A percentile compares a stretch with the other conserved stretches of the same genome.
Evolutionary conservation across 1,139 yeast genomes (phyloP).

Genomic region (Komagataea norvegica): DNA sequence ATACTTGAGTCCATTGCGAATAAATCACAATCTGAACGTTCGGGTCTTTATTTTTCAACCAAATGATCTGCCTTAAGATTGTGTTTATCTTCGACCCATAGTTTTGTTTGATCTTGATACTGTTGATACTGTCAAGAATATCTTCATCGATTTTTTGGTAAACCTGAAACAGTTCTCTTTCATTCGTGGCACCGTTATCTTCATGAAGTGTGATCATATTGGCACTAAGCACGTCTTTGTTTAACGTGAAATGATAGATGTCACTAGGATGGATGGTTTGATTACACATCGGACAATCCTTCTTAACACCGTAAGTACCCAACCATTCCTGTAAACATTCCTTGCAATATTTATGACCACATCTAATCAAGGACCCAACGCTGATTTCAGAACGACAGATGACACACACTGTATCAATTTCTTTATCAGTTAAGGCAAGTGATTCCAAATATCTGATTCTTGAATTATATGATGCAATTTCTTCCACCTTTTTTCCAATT

Average conservation of each 20-base stretch:
- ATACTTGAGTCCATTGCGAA: conserved; percentile 82
- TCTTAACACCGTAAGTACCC: conserved; percentile 31
- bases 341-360: conserved; percentile 88
- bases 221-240: conserved; percentile 18
- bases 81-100: conserved; percentile 86
- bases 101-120: conserved; percentile 41
- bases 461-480: conserved; percentile 41
- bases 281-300: conserved; percentile 78
- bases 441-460: conserved; percentile 60
- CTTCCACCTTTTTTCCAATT: conserved; percentile 16
- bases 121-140: conserved; percentile 41
- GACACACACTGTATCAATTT: conserved; percentile 47
- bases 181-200: conserved; percentile 1
- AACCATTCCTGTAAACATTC: conserved; percentile 77
- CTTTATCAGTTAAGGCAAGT: conserved; percentile 29
- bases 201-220: conserved; percentile 12
- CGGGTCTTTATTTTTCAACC: conserved; percentile 54
- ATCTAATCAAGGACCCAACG: conserved; percentile 73
- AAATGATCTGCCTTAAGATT: conserved; percentile 67
- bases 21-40: conserved; percentile 75
- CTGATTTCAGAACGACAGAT: conserved; percentile 71
- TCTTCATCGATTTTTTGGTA: conserved; percentile 45
- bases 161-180: conserved; percentile 37
- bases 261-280: conserved; percentile 38
- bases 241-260: conserved; percentile 47